Evolutionary conservation across 2,329 filamentous ascomycete genomes (phyloP).

Genomic region (Pestalotiopsis sp.): DNA sequence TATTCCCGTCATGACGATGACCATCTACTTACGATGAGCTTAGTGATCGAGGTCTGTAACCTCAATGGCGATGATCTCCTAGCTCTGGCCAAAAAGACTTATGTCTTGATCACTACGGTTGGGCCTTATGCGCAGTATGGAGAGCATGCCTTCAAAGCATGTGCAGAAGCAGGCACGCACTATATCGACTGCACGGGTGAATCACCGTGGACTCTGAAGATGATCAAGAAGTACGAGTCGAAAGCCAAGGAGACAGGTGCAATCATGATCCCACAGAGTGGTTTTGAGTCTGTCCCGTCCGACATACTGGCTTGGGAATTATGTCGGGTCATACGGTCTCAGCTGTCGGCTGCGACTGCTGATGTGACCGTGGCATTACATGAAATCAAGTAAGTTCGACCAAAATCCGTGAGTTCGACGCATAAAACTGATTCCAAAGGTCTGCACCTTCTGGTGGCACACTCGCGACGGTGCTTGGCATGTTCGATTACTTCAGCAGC

Average conservation of each 20-base stretch:
- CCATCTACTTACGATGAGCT: slow-evolving; percentile 14
- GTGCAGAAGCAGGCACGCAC: slow-evolving; percentile 64
- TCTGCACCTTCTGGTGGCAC: slow-evolving; percentile 66
- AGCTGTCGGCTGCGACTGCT: slow-evolving; percentile 50
- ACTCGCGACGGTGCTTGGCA: slow-evolving; percentile 65
- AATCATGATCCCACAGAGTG: slow-evolving; percentile 63
- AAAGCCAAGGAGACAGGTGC: slow-evolving; percentile 56
- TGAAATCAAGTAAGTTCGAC: slow-evolving; percentile 39
- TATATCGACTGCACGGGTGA: slow-evolving; percentile 68
- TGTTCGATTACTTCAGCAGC: slow-evolving; percentile 56
- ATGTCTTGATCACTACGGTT: slow-evolving; percentile 59
- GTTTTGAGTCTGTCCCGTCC: slow-evolving; percentile 63
- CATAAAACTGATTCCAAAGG: slow-evolving; percentile 32
- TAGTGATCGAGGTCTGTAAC: slow-evolving; percentile 56
- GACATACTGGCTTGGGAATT: slow-evolving; percentile 62
- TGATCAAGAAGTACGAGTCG: slow-evolving; percentile 62
- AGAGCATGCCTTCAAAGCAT: slow-evolving; percentile 62
- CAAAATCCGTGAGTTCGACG: neutral
- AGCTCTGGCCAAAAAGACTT: slow-evolving; percentile 57
- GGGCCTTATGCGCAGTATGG: slow-evolving; percentile 62
- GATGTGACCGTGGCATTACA: slow-evolving; percentile 57
- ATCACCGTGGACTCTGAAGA: slow-evolving; percentile 57
- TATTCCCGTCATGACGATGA: neutral
- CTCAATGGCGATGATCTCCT: slow-evolving; percentile 49
- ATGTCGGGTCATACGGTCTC: slow-evolving; percentile 51